Conservation (phyloP, 805 yeast species). For the Suhomyces vadensis region DNA sequence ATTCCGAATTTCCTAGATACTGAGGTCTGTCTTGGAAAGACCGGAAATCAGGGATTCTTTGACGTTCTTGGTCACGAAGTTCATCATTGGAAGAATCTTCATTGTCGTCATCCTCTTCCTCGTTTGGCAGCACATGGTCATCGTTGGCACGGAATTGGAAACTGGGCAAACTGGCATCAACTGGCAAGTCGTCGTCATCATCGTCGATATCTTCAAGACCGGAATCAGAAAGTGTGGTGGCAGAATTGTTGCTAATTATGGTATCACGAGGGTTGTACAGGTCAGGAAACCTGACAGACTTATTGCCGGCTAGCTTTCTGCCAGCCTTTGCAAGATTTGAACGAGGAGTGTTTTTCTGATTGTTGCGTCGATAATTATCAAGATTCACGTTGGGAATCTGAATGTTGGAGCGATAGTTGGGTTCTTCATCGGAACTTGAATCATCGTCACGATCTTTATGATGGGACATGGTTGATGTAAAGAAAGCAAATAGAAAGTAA, state of each 20-base stretch:
- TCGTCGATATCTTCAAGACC: constrained; percentile 13
- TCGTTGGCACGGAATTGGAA: constrained; percentile 17
- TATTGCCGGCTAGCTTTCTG: constrained; percentile 21
- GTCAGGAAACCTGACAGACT: constrained; percentile 33
- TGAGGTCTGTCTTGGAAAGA: constrained; percentile 5
- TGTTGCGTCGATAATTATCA: constrained; percentile 19
- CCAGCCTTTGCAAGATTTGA: constrained; percentile 30
- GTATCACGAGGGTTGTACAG: constrained; percentile 26
- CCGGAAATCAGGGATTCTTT: constrained; percentile 8
- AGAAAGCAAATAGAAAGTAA: background rate
- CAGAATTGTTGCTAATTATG: constrained; percentile 27
- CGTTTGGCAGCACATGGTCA: constrained; percentile 10
- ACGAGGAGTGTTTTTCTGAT: constrained; percentile 17
- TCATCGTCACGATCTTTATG: too few species aligned
- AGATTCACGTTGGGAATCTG: constrained; percentile 31
- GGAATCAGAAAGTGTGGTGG: constrained; percentile 21
- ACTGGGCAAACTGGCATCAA: constrained; percentile 22
- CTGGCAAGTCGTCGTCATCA: background rate
- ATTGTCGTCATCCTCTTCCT: constrained; percentile 14
- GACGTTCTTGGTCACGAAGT: background rate
- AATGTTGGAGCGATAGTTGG: constrained; percentile 25
- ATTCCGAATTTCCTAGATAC: constrained; percentile 4
- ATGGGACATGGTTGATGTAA: too few species aligned
- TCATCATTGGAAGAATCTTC: constrained; percentile 8
- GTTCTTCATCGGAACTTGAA: constrained; percentile 32